phyloP scores from a whole-genome alignment of 345 rosid species.

The Pistacia integerrima region DNA sequence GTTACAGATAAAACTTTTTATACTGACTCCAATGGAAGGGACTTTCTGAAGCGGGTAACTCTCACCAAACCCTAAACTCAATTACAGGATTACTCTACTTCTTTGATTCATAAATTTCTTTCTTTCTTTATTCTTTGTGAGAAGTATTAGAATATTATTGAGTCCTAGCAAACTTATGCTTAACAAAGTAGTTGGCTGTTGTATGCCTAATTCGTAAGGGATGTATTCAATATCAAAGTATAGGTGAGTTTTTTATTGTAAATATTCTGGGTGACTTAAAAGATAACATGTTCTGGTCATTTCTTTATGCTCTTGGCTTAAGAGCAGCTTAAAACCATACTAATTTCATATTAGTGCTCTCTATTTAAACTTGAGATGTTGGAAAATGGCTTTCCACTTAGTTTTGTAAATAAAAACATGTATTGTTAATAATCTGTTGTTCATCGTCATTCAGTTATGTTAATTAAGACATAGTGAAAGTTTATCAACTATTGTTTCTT shows the following conservation, averaged over 20 bases:
- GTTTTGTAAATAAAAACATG: background rate
- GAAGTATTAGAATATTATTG: background rate
- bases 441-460: background rate
- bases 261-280: background rate
- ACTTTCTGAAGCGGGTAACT: constrained; percentile 85
- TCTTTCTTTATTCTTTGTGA: background rate
- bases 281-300: background rate
- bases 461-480: too few species aligned
- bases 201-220: background rate
- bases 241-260: background rate
- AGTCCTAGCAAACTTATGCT: background rate
- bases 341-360: background rate
- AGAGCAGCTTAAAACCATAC: background rate
- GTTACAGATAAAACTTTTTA: constrained; percentile 59
- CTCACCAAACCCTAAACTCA: background rate
- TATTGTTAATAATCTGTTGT: background rate
- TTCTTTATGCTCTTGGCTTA: background rate
- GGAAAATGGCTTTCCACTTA: background rate
- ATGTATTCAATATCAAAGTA: background rate
- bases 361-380: background rate
- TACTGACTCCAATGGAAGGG: constrained; percentile 88
- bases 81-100: background rate
- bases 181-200: background rate
- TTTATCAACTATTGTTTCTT: background rate
- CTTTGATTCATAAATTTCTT: background rate